These are phyloP conservation scores for Gossypium turneri DNA, from an alignment of 345 rosid genomes.

Conservation along the genomic window DNA sequence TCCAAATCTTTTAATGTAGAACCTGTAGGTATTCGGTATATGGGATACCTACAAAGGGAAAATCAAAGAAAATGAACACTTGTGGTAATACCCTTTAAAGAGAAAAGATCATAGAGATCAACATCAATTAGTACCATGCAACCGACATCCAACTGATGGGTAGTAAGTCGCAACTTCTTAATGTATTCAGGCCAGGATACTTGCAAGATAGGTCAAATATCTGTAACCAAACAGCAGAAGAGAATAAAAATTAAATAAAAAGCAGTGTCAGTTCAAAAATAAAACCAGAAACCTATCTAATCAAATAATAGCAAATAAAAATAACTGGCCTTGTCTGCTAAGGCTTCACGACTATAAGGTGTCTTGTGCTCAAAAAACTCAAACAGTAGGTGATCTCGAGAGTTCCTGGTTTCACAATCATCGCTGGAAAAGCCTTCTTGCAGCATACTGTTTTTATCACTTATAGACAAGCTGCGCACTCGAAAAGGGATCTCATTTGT, in stretches of 20 bases:
- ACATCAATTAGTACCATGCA: slow-evolving; percentile 31
- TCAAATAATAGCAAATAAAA: slow-evolving; percentile 20
- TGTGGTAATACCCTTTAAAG: not conserved
- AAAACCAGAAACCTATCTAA: slow-evolving; percentile 16
- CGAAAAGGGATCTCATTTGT: slow-evolving; percentile 14
- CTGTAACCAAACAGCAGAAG: slow-evolving; percentile 18
- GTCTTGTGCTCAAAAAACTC: slow-evolving; percentile 32
- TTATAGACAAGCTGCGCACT: slow-evolving; percentile 23
- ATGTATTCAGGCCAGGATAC: slow-evolving; percentile 26
- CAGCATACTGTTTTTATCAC: slow-evolving; percentile 20
- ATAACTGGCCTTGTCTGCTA: slow-evolving; percentile 29
- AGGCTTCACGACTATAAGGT: slow-evolving; percentile 37
- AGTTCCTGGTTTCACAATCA: slow-evolving; percentile 27
- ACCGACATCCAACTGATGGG: slow-evolving; percentile 37
- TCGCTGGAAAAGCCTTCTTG: slow-evolving; percentile 33
- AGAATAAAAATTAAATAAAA: slow-evolving; percentile 1
- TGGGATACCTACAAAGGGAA: slow-evolving; percentile 34
- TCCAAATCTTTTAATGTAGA: slow-evolving; percentile 39
- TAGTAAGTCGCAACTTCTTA: slow-evolving; percentile 35
- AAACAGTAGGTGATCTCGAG: slow-evolving; percentile 21
- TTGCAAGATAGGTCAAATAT: slow-evolving; percentile 24
- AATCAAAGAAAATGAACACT: slow-evolving; percentile 13
- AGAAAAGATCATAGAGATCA: slow-evolving; percentile 5
- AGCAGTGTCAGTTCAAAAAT: not conserved
- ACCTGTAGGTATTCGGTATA: slow-evolving; percentile 38